Evolutionary conservation across 371 early-diverging fungal species (phyloP).

Genomic region (Mucor velutinosus): DNA sequence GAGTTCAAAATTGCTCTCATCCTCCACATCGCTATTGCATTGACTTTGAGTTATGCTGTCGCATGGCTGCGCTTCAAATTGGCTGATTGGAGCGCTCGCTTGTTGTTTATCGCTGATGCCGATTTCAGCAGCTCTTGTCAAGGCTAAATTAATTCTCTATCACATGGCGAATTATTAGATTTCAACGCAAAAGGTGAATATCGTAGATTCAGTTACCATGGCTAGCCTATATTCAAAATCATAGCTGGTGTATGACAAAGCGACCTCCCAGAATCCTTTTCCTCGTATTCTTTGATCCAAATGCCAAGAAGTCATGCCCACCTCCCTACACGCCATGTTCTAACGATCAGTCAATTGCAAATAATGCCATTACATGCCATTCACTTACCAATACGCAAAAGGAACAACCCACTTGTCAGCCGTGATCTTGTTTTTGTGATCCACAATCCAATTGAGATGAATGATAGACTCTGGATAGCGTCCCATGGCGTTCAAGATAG

Average conservation of each 20-base stretch:
- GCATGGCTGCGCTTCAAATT: background rate
- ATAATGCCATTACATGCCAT: background rate
- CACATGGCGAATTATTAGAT: background rate
- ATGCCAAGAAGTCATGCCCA: slow-evolving; percentile 46
- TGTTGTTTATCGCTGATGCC: background rate
- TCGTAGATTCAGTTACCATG: slow-evolving; percentile 27
- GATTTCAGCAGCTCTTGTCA: slow-evolving; percentile 12
- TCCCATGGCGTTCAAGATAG: slow-evolving; percentile 45
- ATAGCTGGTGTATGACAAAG: slow-evolving; percentile 34
- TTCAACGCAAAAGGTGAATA: too few relatives aligned
- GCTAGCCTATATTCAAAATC: slow-evolving; percentile 49
- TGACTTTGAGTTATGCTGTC: background rate
- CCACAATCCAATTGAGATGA: slow-evolving; percentile 63
- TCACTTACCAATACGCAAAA: slow-evolving; percentile 58
- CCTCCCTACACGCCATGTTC: slow-evolving; percentile 50
- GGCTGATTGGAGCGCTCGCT: background rate
- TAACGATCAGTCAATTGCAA: too few relatives aligned
- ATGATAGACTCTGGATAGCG: slow-evolving; percentile 39
- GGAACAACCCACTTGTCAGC: slow-evolving; percentile 62
- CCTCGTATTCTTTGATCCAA: slow-evolving; percentile 37
- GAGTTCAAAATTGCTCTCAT: background rate
- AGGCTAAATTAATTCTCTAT: slow-evolving; percentile 17
- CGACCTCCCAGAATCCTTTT: slow-evolving; percentile 40
- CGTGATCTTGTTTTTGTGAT: slow-evolving; percentile 43
- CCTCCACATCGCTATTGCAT: background rate